These are phyloP conservation scores for Geotrichum klebahnii DNA, from an alignment of 1,139 yeast genomes.

Conservation along the genomic window DNA sequence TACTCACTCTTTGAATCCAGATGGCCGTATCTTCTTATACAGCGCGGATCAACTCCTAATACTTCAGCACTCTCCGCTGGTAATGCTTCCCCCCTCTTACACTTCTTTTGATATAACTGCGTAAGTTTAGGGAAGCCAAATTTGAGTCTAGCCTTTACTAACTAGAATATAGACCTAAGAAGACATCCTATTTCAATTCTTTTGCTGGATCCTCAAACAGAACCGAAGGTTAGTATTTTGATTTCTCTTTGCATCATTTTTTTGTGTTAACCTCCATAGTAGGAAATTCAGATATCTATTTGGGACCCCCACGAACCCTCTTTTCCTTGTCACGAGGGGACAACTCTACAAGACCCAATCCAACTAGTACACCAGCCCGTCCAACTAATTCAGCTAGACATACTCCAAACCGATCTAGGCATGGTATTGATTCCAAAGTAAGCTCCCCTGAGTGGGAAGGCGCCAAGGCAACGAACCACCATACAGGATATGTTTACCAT, in stretches of 20 bases:
- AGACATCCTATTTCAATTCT: constrained; percentile 5
- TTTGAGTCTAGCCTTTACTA: background rate
- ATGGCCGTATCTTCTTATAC: constrained; percentile 4
- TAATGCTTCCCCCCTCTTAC: constrained; percentile 4
- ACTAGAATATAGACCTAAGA: constrained; percentile 3
- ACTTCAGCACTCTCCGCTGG: constrained; percentile 12
- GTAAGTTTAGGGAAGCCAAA: constrained; percentile 13
- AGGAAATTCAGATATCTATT: background rate
- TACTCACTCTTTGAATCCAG: constrained; percentile 16
- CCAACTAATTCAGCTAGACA: constrained; percentile 6
- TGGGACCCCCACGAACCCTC: constrained; percentile 9
- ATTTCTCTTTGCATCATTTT: background rate
- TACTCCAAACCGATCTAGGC: constrained; percentile 8
- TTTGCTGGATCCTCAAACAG: background rate
- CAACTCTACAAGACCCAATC: background rate
- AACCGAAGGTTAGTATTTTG: background rate
- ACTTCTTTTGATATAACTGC: constrained; percentile 13
- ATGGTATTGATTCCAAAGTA: background rate
- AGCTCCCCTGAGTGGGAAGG: constrained; percentile 13
- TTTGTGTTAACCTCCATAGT: background rate
- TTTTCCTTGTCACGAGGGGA: constrained; percentile 11
- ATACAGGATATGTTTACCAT: background rate
- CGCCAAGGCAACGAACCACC: background rate
- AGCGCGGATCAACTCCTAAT: constrained; percentile 7
- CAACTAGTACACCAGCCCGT: background rate